Conservation (phyloP, 2,329 filamentous ascomycete genomes). For the Alternaria longipes region DNA sequence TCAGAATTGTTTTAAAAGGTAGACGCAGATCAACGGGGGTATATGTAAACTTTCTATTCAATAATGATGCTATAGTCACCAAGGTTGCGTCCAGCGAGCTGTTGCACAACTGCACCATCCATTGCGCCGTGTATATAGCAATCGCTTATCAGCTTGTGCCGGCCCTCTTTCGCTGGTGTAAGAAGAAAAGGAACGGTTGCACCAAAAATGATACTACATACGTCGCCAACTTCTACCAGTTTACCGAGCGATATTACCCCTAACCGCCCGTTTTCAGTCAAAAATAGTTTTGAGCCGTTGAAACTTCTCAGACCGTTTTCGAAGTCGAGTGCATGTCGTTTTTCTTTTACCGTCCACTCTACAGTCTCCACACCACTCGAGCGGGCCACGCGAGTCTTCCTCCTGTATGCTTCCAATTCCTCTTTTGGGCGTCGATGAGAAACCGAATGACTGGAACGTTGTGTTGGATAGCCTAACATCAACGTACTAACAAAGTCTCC, state of each 20-base stretch:
- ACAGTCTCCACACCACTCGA: too few species aligned
- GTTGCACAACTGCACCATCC: background rate
- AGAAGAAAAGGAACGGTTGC: background rate
- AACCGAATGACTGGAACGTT: rapidly evolving
- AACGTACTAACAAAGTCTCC: background rate
- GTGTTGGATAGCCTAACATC: rapidly evolving
- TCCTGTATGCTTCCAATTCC: too few species aligned
- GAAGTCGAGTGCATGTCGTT: rapidly evolving
- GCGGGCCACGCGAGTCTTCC: too few species aligned
- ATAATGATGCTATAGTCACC: background rate
- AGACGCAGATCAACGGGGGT: too few species aligned
- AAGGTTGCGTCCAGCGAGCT: rapidly evolving
- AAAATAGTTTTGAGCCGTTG: rapidly evolving
- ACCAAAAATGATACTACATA: background rate
- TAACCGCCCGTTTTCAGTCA: background rate
- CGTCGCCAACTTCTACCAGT: background rate
- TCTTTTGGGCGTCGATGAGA: rapidly evolving
- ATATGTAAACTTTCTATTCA: too few species aligned
- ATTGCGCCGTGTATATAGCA: background rate
- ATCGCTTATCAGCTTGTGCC: background rate
- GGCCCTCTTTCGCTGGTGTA: background rate
- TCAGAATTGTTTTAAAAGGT: too few species aligned
- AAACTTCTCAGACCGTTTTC: rapidly evolving
- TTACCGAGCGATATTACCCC: background rate
- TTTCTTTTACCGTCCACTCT: rapidly evolving